Evolutionary conservation across 208 protist species (phyloP).

Genomic region (Perkinsela sp.): DNA sequence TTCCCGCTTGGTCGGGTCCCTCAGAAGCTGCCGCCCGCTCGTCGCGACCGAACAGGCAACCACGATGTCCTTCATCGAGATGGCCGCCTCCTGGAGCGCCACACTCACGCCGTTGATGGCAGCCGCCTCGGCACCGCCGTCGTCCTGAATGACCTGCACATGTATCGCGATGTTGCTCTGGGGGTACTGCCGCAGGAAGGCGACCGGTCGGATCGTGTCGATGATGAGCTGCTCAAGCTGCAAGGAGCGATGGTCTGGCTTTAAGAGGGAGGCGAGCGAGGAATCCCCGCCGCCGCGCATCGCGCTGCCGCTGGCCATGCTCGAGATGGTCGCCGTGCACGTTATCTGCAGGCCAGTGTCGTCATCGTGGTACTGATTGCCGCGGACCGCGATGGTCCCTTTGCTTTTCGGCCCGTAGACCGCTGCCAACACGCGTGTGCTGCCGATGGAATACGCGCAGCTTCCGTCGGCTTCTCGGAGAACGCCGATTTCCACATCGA

Average conservation of each 20-base stretch:
- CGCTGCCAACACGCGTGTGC: not conserved
- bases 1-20: not conserved
- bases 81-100: not conserved
- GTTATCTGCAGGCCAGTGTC: not conserved
- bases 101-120: not conserved
- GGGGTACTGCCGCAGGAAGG: not conserved
- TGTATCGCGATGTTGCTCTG: not conserved
- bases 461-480: not conserved
- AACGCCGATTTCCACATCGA: not conserved
- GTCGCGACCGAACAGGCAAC: not conserved
- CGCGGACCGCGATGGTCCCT: not conserved
- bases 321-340: not conserved
- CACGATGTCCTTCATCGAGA: not conserved
- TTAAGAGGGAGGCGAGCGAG: not conserved
- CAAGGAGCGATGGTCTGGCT: not conserved
- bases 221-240: not conserved
- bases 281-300: not conserved
- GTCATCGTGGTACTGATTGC: not conserved
- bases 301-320: not conserved
- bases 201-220: not conserved
- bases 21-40: not conserved
- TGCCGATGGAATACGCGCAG: not conserved
- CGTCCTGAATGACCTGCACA: not conserved
- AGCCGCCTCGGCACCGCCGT: not conserved
- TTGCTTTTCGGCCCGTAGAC: not conserved